A percentile compares a stretch with the other conserved stretches of the same genome.
These are phyloP conservation scores for Aspergillus ustus DNA, from an alignment of 2,329 filamentous ascomycete genomes.

Conservation along the genomic window DNA sequence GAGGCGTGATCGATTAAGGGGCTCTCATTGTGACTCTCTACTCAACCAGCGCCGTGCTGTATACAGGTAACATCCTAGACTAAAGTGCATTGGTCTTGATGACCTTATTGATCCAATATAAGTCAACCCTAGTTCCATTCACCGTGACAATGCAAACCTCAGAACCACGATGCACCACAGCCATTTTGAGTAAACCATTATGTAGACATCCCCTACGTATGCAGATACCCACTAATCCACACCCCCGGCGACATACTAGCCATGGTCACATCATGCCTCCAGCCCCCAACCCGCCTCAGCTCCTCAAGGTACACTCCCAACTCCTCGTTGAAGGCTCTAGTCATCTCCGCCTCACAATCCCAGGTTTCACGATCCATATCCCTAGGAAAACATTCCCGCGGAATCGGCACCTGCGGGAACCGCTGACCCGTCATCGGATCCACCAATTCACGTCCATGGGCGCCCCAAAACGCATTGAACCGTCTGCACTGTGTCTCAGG, in stretches of 20 bases:
- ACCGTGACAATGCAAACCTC: too few species aligned
- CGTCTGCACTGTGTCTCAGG: neutral
- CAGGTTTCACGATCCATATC: neutral
- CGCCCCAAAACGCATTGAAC: neutral
- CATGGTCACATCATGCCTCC: neutral
- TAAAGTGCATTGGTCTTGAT: too few species aligned
- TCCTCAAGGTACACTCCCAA: neutral
- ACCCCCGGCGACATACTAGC: neutral
- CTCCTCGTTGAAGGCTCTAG: neutral
- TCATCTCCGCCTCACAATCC: neutral
- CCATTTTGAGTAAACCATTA: too few species aligned
- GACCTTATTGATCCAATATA: too few species aligned
- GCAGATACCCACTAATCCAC: neutral
- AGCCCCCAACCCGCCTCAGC: neutral
- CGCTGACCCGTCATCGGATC: neutral
- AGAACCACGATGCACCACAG: too few species aligned
- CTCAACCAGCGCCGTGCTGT: too few species aligned
- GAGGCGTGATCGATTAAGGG: too few species aligned
- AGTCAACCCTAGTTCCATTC: too few species aligned
- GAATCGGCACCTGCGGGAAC: neutral
- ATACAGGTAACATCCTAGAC: too few species aligned
- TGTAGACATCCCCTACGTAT: too few species aligned
- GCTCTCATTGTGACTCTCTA: too few species aligned
- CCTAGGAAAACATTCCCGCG: neutral
- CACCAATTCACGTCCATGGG: neutral